A percentile compares a stretch with the other conserved stretches of the same genome.
These are phyloP conservation scores for Penicillium silybi DNA, from an alignment of 495 filamentous ascomycete genomes.

Conservation along the genomic window DNA sequence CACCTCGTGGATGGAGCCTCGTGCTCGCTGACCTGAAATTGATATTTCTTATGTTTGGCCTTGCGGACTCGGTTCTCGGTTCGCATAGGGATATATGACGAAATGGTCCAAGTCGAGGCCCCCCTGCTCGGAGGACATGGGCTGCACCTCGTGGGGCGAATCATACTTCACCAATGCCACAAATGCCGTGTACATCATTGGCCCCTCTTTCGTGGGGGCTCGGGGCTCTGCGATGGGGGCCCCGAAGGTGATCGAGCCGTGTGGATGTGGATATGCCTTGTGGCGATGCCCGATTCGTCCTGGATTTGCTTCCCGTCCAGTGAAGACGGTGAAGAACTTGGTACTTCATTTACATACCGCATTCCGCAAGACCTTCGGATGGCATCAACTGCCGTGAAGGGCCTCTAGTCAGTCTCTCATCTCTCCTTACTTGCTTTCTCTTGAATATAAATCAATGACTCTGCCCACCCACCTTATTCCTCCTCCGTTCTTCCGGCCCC, in stretches of 20 bases:
- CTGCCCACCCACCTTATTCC: neutral
- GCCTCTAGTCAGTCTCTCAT: neutral
- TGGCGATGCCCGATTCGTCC: slow-evolving; percentile 7
- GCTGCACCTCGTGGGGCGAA: neutral
- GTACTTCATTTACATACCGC: neutral
- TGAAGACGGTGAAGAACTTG: neutral
- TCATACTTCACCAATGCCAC: neutral
- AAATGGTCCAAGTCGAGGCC: neutral
- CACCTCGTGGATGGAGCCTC: too few species aligned
- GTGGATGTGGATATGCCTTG: neutral
- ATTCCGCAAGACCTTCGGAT: neutral
- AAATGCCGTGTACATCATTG: neutral
- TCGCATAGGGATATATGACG: neutral
- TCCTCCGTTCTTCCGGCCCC: neutral
- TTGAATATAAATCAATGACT: neutral
- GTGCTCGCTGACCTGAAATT: too few species aligned
- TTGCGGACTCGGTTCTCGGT: neutral
- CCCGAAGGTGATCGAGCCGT: neutral
- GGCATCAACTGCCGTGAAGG: neutral
- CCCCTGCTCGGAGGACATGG: too few species aligned
- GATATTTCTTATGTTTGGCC: neutral
- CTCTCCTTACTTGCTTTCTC: neutral
- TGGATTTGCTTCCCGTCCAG: neutral
- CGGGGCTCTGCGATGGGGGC: slow-evolving; percentile 1
- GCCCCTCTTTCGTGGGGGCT: neutral